Percentiles rank a stretch among this genome's conserved stretches.
Evolutionary conservation across 2,329 filamentous ascomycete genomes (phyloP).

Genomic region (Ascocoryne sarcoides): DNA sequence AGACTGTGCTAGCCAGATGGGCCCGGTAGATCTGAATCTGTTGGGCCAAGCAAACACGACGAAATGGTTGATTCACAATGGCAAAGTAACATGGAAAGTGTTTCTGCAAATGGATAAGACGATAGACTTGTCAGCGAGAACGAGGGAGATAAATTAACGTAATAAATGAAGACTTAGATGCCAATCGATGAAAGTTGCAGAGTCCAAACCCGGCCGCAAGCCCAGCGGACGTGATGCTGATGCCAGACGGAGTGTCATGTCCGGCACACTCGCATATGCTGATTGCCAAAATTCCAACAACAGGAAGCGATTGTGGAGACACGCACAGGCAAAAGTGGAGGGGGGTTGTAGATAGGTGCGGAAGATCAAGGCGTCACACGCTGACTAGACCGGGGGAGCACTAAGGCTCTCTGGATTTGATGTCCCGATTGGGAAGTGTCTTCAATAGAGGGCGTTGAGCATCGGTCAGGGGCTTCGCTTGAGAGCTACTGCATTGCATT

Average conservation of each 20-base stretch:
- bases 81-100: constrained; percentile 31
- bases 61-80: too few species aligned
- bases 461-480: constrained; percentile 16
- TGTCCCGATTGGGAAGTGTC: constrained; percentile 26
- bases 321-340: constrained; percentile 27
- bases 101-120: constrained; percentile 34
- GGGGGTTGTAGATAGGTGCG: constrained; percentile 25
- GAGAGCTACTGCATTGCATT: constrained; percentile 6
- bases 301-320: constrained; percentile 24
- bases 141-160: constrained; percentile 9
- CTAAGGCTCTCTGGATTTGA: constrained; percentile 21
- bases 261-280: constrained; percentile 14
- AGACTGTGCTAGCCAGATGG: too few species aligned
- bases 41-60: too few species aligned
- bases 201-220: background rate
- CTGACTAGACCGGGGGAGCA: constrained; percentile 18
- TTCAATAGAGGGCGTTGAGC: constrained; percentile 12
- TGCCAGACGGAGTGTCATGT: constrained; percentile 9
- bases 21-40: too few species aligned
- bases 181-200: background rate
- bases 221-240: background rate
- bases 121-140: constrained; percentile 8
- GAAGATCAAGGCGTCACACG: constrained; percentile 25
- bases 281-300: constrained; percentile 19
- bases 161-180: background rate